Conservation (phyloP, 1,139 yeast genomes). For the Candida mesenterica region DNA sequence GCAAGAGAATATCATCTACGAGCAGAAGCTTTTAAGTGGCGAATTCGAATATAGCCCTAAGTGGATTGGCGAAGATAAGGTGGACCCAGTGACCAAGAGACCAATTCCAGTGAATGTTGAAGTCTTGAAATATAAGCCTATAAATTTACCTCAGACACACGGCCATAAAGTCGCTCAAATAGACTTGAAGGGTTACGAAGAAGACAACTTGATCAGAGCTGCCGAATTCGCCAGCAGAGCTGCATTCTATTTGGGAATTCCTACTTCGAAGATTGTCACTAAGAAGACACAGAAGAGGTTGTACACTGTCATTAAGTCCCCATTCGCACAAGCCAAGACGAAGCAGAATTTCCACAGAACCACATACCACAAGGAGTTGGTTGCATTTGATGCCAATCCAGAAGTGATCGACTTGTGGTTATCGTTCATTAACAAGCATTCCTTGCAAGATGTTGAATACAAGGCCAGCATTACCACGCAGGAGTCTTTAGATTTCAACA, state of each 20-base stretch:
- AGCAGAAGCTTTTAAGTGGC: constrained; percentile 27
- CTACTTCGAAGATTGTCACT: constrained; percentile 55
- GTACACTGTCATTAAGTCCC: constrained; percentile 92
- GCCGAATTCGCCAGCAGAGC: constrained; percentile 87
- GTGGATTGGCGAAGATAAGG: constrained; percentile 32
- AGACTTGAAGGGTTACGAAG: constrained; percentile 69
- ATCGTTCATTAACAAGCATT: constrained; percentile 74
- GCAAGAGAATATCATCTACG: constrained; percentile 31
- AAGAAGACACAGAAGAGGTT: constrained; percentile 67
- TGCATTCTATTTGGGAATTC: constrained; percentile 86
- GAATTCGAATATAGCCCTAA: constrained; percentile 43
- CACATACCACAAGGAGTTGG: constrained; percentile 71
- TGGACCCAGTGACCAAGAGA: constrained; percentile 29
- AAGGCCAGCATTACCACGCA: constrained; percentile 66
- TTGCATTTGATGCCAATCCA: constrained; percentile 81
- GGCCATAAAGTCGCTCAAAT: constrained; percentile 74
- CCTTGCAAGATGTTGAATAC: constrained; percentile 79
- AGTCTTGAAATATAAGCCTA: constrained; percentile 78
- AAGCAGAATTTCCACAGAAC: constrained; percentile 92
- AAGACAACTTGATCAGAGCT: constrained; percentile 68
- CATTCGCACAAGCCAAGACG: constrained; percentile 91
- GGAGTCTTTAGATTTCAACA: constrained; percentile 50
- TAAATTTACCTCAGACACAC: constrained; percentile 63
- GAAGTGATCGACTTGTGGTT: constrained; percentile 84
- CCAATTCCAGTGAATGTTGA: constrained; percentile 85